A percentile compares a stretch with the other conserved stretches of the same genome.
Conservation (phyloP, 371 early-diverging fungal genomes). For the Mortierella sp. region DNA sequence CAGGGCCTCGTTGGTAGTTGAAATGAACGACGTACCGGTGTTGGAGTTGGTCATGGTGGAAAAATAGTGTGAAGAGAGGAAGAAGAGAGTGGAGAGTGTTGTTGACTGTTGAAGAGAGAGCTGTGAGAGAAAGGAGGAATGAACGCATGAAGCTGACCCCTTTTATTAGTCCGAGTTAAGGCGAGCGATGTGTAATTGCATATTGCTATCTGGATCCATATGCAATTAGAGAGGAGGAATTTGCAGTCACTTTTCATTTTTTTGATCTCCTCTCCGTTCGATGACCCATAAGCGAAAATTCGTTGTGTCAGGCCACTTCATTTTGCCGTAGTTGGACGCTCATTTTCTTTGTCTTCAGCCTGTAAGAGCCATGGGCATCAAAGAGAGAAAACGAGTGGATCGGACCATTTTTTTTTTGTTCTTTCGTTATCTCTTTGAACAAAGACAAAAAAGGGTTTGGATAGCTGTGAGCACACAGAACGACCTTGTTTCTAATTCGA, state of each 20-base stretch:
- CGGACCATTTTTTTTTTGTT: neutral
- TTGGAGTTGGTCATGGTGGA: constrained; percentile 39
- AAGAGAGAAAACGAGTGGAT: neutral
- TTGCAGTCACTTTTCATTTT: neutral
- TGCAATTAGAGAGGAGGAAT: neutral
- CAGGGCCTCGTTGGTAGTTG: too few relatives aligned
- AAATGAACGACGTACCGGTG: constrained; percentile 23
- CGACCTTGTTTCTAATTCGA: constrained; percentile 7
- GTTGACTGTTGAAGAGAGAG: neutral
- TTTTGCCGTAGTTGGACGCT: neutral
- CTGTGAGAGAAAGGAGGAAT: neutral
- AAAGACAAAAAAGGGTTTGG: neutral
- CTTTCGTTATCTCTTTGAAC: neutral
- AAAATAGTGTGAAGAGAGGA: neutral
- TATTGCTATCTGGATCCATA: neutral
- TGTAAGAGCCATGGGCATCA: neutral
- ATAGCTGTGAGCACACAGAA: neutral
- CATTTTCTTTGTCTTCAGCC: too few relatives aligned
- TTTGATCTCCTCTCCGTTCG: neutral
- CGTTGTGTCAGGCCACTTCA: constrained; percentile 3
- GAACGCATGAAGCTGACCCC: neutral
- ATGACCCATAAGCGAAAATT: neutral
- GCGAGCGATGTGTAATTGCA: neutral
- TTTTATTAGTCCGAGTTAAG: neutral
- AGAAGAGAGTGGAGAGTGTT: neutral